Conservation (phyloP, 1,139 yeast species). For the Debaryomyces sp. region DNA sequence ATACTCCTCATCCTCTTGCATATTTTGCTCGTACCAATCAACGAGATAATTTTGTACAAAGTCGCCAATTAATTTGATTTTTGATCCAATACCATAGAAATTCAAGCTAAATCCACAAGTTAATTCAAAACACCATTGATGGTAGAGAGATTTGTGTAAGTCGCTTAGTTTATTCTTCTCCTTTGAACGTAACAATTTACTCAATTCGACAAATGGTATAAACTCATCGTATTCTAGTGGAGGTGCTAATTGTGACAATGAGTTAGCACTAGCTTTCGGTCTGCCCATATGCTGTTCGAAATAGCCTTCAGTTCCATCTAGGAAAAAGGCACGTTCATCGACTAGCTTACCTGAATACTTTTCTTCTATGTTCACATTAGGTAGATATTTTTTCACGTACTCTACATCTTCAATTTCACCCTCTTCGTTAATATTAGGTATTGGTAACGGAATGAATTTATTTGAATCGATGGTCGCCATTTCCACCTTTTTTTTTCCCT, state of each 20-base stretch:
- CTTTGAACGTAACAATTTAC: slow-evolving; percentile 42
- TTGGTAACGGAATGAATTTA: slow-evolving; percentile 37
- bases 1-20: slow-evolving; percentile 17
- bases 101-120: slow-evolving; percentile 73
- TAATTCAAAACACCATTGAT: slow-evolving; percentile 84
- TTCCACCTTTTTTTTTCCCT: slow-evolving; percentile 8
- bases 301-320: slow-evolving; percentile 88
- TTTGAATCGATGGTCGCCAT: slow-evolving; percentile 8
- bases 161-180: slow-evolving; percentile 39
- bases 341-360: slow-evolving; percentile 31
- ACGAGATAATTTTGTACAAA: slow-evolving; percentile 59
- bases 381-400: slow-evolving; percentile 33
- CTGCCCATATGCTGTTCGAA: slow-evolving; percentile 78
- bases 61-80: slow-evolving; percentile 59
- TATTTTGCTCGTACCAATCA: slow-evolving; percentile 31
- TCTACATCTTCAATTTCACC: slow-evolving; percentile 36
- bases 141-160: slow-evolving; percentile 58
- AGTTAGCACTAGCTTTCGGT: slow-evolving; percentile 59
- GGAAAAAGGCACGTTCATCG: slow-evolving; percentile 62
- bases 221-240: slow-evolving; percentile 64
- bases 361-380: slow-evolving; percentile 29
- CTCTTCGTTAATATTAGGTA: slow-evolving; percentile 34
- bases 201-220: slow-evolving; percentile 47
- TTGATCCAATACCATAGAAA: slow-evolving; percentile 90
- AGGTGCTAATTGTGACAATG: slow-evolving; percentile 72